Conservation (phyloP, 768 basidiomycete species). For the Tulasnella sp. region DNA sequence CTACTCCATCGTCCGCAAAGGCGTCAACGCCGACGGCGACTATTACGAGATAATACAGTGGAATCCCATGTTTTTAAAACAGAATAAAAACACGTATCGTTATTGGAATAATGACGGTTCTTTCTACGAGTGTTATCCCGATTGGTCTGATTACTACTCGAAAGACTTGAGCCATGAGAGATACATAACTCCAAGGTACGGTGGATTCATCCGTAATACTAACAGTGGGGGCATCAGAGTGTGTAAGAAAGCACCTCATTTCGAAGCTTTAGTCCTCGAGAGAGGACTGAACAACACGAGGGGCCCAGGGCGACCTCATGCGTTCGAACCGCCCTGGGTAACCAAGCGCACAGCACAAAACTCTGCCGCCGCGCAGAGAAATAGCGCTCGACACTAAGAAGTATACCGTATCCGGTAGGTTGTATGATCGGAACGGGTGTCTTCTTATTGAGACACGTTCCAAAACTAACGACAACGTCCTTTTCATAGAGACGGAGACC, state of each 20-base stretch:
- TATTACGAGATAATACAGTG: conserved; percentile 1
- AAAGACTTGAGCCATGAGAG: not conserved
- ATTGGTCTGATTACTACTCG: conserved; percentile 5
- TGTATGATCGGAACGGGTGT: not conserved
- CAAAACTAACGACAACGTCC: not conserved
- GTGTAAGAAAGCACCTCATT: conserved; percentile 1
- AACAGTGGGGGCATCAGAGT: not conserved
- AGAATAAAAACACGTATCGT: conserved; percentile 8
- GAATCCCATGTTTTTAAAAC: conserved; percentile 6
- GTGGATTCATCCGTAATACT: not conserved
- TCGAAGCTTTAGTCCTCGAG: conserved; percentile 6
- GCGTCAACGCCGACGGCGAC: conserved; percentile 1
- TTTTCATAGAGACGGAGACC: not conserved
- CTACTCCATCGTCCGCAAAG: conserved; percentile 2
- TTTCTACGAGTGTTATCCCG: conserved; percentile 3
- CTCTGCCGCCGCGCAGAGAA: not conserved
- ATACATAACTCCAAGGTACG: conserved; percentile 5
- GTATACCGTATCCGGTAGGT: not conserved
- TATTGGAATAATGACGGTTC: conserved; percentile 10
- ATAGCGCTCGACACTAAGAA: not conserved
- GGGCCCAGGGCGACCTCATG: not conserved
- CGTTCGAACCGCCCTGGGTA: not conserved
- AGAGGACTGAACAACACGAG: not conserved
- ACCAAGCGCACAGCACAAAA: not conserved
- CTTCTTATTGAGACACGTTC: not conserved